Evolutionary conservation across 192 early-diverging fungal genomes (phyloP), one percentile per base, ranked within the genome.

Genomic region (Coemansia sp.): DNA sequence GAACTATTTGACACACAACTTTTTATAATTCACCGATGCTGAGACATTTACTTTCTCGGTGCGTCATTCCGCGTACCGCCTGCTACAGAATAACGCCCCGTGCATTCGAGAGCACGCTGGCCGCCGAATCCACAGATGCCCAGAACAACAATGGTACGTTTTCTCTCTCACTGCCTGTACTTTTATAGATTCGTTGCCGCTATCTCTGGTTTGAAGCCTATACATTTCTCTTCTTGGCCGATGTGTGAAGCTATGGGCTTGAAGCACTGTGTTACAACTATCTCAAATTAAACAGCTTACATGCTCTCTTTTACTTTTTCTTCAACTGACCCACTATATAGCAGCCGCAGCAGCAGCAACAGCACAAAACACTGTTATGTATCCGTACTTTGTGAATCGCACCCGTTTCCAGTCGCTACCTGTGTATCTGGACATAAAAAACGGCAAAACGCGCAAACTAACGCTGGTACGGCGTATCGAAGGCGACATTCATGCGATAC

Each of bases 401-500:
- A 90, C 92, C 11, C 71, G 79, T 50, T 83, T 77, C 67, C 60
- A 85, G 64, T 73, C 76, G 61, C 79, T 93, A 15, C 92, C 92
- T 6, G 91, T 93, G 5, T 93, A 93, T 67, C 77, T 83, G 4
- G 87, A 92, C 26, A 67, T 86, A 59, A 87, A 77, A 65, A 93
- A 93, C 71, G 89, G 87, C 12, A 71, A 85, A 12, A 88, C 87
- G 13, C 86, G 87, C 54, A 64, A 70, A 49, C 77, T 88, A 63
- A 93, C 91, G 9, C 67, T 89, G 39, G 72, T 93, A 50, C 87
- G 90, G 54, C 88, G 89, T 37, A 86, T 93, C 42, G 86, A 91
- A 56, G 92, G 92, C 42, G 86, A 91, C 56, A 73, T 85, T 39
- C 72, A 83, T 61, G 88, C 85, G 4, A 57, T 83, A 43, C 70